A percentile compares a stretch with the other conserved stretches of the same genome.
These are phyloP conservation scores for Peziza echinospora DNA, from an alignment of 495 filamentous ascomycete species.

Conservation along the genomic window DNA sequence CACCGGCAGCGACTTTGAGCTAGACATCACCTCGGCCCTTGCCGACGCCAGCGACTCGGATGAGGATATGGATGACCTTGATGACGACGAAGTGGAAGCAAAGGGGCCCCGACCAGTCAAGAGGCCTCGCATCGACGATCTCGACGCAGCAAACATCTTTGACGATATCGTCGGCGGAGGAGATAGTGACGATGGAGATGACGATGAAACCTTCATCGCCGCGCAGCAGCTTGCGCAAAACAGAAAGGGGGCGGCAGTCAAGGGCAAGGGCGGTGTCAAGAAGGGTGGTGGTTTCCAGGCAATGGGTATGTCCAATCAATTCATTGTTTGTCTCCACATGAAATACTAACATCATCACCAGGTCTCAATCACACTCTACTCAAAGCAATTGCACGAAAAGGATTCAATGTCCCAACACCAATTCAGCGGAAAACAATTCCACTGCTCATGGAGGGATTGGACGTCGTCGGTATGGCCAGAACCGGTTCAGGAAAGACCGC, in stretches of 20 bases:
- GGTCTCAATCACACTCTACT: constrained; percentile 57
- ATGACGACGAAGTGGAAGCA: constrained; percentile 4
- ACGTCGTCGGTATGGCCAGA: constrained; percentile 93
- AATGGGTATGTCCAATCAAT: constrained; percentile 42
- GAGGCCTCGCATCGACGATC: background rate
- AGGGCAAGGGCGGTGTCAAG: constrained; percentile 73
- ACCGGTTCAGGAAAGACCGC: constrained; percentile 95
- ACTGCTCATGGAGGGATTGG: constrained; percentile 62
- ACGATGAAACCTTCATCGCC: constrained; percentile 76
- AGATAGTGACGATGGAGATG: constrained; percentile 37
- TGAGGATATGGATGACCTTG: constrained; percentile 2
- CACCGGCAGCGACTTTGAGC: constrained; percentile 66
- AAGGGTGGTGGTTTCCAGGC: constrained; percentile 78
- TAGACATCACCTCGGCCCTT: constrained; percentile 70
- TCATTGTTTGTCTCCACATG: too few species aligned
- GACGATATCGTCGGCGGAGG: constrained; percentile 4
- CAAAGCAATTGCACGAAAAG: constrained; percentile 76
- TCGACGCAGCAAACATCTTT: background rate
- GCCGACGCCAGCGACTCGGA: constrained; percentile 30
- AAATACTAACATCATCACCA: too few species aligned
- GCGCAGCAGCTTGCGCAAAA: constrained; percentile 64
- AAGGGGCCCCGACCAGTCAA: constrained; percentile 19
- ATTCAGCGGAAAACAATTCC: constrained; percentile 96
- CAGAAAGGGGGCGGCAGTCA: constrained; percentile 57
- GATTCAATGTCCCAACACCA: constrained; percentile 84